phyloP scores from a whole-genome alignment of 345 rosid genomes.

The Ailanthus altissimus region DNA sequence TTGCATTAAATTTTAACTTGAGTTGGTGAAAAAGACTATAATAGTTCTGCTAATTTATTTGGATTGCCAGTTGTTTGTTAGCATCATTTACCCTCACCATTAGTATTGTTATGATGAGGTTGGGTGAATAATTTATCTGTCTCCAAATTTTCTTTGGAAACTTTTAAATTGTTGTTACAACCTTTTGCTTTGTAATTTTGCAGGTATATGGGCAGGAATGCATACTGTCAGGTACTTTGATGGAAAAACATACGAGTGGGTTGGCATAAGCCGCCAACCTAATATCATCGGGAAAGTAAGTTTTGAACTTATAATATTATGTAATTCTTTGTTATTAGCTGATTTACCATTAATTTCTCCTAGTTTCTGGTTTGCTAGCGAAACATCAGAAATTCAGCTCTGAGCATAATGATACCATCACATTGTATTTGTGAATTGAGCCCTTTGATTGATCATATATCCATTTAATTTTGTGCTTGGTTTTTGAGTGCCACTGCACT shows the following conservation, averaged over 20 bases:
- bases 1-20: background rate
- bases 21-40: background rate
- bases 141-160: background rate
- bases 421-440: background rate
- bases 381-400: background rate
- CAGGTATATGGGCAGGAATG: slow-evolving; percentile 99
- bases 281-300: slow-evolving; percentile 82
- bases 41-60: background rate
- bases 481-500: background rate
- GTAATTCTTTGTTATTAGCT: background rate
- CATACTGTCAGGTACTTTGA: slow-evolving; percentile 90
- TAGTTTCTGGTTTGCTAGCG: background rate
- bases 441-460: background rate
- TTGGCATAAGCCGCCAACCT: slow-evolving; percentile 96
- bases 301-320: background rate
- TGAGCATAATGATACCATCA: background rate
- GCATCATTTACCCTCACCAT: background rate
- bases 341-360: background rate
- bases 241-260: slow-evolving; percentile 98
- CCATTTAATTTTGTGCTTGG: background rate
- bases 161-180: background rate
- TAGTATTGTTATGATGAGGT: background rate
- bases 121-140: background rate
- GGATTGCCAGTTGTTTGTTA: background rate
- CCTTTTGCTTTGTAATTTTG: slow-evolving; percentile 16